Base-by-base conservation (phyloP, 768 basidiomycete genomes). In the Phaeotremella fagi region DNA sequence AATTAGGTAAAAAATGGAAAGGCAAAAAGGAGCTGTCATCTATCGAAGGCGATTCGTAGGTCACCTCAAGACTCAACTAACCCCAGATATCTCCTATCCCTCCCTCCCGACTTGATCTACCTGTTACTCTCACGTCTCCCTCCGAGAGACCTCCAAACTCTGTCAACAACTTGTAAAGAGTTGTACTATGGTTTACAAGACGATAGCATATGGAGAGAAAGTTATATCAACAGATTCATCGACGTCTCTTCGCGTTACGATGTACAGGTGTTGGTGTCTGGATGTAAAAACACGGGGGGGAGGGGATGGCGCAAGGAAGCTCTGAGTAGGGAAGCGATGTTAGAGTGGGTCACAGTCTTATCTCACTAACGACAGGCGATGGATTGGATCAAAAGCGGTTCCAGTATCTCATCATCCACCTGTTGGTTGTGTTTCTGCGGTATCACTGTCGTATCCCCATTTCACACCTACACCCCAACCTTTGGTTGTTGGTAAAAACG, bases 371-470 rank as follows among this genome's bases (percentile, higher is more conserved):
- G 14, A n/a, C 46, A 70, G 68, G 44, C 71, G 71, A 15, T 73
- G 69, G 61, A 48, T 35, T 12, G 45, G 48, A 14, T 68, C 66
- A 3, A 63, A 68, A 41, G 47, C 64, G 1, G 31, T 50, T 7
- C 52, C 58, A 33, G 52, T 57, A 20, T 49, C 50, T 12, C 66
- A 68, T 31, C 54, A 61, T 25, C 66, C 68, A 1, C 59, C 58
- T 11, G 55, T 68, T 29, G 66, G 66, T 22, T 51, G 66, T 20
- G 60, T 73, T 9, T 57, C 68, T 31, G 37, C 52, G 14, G 26
- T 73, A 2, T 68, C 68, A 0, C 60, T 73, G 0, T 69, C 64
- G n/a, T 70, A 73, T 41, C 64, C 69, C 7, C 62, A 60, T 11
- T 60, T 54, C 46, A 35, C 52, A 14, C 48, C 64, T 6, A 28